phyloP scores from a whole-genome alignment of 225 moss, liverwort and hornwort genomes.

The Pseudisothecium myosuroides region DNA sequence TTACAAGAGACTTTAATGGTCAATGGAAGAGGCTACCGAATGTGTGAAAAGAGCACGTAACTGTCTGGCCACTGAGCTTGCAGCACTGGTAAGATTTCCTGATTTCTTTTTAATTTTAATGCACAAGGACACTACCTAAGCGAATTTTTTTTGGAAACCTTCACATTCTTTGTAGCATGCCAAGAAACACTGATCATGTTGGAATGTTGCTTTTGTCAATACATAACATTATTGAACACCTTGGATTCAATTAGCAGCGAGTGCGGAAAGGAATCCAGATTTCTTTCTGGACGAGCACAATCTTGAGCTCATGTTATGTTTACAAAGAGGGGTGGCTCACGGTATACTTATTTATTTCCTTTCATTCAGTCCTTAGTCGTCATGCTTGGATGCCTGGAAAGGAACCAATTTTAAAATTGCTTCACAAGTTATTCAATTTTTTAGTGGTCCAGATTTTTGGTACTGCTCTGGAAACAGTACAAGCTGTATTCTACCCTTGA shows the following conservation, averaged over 20 bases:
- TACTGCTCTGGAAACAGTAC: background rate
- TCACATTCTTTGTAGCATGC: background rate
- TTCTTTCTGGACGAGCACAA: background rate
- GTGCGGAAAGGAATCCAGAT: background rate
- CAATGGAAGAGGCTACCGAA: conserved; percentile 59
- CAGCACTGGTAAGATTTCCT: conserved; percentile 48
- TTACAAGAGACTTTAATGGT: background rate
- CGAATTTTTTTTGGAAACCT: background rate
- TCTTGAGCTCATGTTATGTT: background rate
- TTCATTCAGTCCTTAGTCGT: background rate
- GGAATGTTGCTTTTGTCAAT: background rate
- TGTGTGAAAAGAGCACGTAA: conserved; percentile 73
- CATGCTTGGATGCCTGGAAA: background rate
- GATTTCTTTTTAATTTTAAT: background rate
- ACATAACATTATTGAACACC: background rate
- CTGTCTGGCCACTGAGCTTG: conserved; percentile 85
- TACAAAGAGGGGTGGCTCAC: background rate
- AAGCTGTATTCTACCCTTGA: background rate
- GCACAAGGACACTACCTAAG: background rate
- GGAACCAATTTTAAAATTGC: background rate
- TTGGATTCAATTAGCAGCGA: background rate
- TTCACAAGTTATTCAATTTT: background rate
- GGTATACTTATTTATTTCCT: background rate
- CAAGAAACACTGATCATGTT: background rate
- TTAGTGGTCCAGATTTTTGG: background rate